Evolutionary conservation across 2,329 filamentous ascomycete genomes (phyloP).

Genomic region (Microcyclosporella mali): DNA sequence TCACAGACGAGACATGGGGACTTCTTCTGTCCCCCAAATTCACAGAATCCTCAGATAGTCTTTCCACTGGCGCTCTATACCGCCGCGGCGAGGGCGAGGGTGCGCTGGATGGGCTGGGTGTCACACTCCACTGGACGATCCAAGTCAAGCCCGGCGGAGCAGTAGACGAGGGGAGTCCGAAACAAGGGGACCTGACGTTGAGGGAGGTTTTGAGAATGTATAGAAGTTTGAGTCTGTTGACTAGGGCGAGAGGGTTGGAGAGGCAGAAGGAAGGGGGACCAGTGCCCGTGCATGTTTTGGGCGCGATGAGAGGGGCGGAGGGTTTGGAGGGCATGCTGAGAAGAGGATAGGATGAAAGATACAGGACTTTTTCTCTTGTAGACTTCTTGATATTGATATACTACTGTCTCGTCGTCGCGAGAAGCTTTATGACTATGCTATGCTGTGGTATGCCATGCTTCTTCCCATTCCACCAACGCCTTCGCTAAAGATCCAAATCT

Average conservation of each 20-base stretch:
- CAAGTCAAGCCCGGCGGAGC: conserved; percentile 34
- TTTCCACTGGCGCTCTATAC: conserved; percentile 40
- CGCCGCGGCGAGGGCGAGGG: conserved; percentile 31
- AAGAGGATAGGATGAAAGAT: too few relatives aligned
- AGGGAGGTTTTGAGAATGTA: conserved; percentile 66
- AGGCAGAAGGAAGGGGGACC: conserved; percentile 57
- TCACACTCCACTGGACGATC: conserved; percentile 44
- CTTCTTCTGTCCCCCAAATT: conserved; percentile 50
- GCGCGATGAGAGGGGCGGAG: conserved; percentile 61
- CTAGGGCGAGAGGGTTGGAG: conserved; percentile 57
- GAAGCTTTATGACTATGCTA: too few relatives aligned
- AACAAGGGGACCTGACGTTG: conserved; percentile 54
- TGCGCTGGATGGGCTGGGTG: conserved; percentile 29
- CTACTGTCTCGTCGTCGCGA: too few relatives aligned
- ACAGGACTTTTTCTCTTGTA: too few relatives aligned
- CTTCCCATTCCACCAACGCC: conserved; percentile 6
- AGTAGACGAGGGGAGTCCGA: conserved; percentile 31
- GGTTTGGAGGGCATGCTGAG: conserved; percentile 43
- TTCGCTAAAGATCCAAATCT: conserved; percentile 7
- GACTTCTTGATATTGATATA: too few relatives aligned
- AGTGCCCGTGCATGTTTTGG: conserved; percentile 76
- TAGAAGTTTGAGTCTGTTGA: conserved; percentile 61
- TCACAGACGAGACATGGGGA: conserved; percentile 70
- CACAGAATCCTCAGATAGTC: conserved; percentile 27
- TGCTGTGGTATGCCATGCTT: neutral